phyloP scores from a whole-genome alignment of 495 filamentous ascomycete genomes.

The Aspergillus egyptiacus region DNA sequence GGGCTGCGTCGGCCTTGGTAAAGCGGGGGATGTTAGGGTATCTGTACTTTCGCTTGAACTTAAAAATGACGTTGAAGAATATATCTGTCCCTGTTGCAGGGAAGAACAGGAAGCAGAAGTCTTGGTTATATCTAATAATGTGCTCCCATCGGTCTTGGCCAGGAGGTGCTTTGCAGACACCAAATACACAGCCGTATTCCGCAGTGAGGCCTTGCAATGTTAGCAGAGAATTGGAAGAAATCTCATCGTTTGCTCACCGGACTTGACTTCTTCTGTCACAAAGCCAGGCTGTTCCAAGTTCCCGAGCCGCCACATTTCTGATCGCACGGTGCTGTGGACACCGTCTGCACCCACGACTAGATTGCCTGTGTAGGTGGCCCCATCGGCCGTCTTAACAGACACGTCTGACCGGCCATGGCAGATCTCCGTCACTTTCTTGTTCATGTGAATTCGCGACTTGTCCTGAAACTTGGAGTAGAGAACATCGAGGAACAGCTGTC shows the following conservation, averaged over 20 bases:
- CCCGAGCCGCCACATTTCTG: background rate
- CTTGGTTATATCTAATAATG: background rate
- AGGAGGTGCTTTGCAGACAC: background rate
- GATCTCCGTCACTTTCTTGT: background rate
- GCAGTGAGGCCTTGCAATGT: background rate
- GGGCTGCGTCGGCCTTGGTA: background rate
- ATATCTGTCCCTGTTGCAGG: background rate
- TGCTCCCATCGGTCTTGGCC: background rate
- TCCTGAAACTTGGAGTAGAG: background rate
- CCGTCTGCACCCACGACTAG: constrained; percentile 31
- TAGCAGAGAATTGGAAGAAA: too few species aligned
- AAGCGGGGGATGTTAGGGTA: background rate
- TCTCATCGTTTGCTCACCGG: background rate
- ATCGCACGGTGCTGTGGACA: background rate
- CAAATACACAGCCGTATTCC: background rate
- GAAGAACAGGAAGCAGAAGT: background rate
- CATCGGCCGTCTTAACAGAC: constrained; percentile 12
- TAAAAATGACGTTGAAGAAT: background rate
- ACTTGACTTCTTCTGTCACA: background rate
- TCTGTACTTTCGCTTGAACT: background rate
- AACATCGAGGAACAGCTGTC: background rate
- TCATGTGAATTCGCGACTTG: background rate
- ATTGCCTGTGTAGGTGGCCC: constrained; percentile 31
- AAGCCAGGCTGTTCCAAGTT: background rate
- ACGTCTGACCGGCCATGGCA: background rate